A percentile compares a stretch with the other conserved stretches of the same genome.
phyloP scores from a whole-genome alignment of 2,329 filamentous ascomycete species.

The Hypoxylon sp. region DNA sequence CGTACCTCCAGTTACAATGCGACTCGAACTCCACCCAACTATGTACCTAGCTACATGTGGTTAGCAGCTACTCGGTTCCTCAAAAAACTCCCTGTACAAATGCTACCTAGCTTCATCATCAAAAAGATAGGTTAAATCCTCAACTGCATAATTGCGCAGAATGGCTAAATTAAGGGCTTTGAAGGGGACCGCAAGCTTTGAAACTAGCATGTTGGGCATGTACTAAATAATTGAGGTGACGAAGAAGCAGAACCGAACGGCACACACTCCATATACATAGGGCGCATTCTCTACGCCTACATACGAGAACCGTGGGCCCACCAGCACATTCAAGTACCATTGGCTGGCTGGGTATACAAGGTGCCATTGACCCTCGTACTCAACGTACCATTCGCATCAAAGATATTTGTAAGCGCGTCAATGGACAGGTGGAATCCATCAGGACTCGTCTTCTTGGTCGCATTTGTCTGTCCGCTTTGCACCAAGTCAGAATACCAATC shows the following conservation, averaged over 20 bases:
- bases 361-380: constrained; percentile 55
- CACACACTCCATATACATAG: background rate
- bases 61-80: no score
- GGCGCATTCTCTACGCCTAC: background rate
- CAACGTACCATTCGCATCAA: constrained; percentile 57
- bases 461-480: constrained; percentile 49
- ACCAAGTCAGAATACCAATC: constrained; percentile 57
- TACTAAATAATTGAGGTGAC: background rate
- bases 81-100: background rate
- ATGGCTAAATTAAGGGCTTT: no score
- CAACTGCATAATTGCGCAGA: no score
- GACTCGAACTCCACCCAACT: background rate
- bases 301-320: background rate
- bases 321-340: constrained; percentile 49
- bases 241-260: background rate
- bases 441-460: constrained; percentile 55
- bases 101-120: background rate
- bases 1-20: constrained; percentile 17
- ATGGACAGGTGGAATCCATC: constrained; percentile 57
- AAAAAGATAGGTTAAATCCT: no score
- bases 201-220: background rate
- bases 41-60: no score
- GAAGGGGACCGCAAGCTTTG: no score
- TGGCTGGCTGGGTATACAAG: constrained; percentile 55
- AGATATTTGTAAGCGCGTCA: constrained; percentile 56